Base-by-base conservation (phyloP, 2,329 filamentous ascomycete species). In the Xylariaceae sp. region DNA sequence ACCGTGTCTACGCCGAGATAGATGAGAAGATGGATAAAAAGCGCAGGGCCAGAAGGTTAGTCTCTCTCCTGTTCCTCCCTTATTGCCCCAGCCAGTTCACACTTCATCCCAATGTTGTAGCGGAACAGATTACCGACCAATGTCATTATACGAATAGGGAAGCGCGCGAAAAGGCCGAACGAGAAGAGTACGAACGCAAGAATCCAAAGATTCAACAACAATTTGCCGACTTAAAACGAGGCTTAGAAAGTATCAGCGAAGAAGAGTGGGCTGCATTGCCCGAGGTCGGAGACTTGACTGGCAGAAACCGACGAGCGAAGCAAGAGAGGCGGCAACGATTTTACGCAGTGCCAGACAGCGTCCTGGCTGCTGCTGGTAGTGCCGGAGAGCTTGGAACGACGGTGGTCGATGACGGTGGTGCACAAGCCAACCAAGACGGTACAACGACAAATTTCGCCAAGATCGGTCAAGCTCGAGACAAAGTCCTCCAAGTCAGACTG, bases 181-280 rank as follows among this genome's bases (percentile, higher is more conserved):
- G 78, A 64, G 89, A 95, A 62, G 90, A 97, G 59, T 95, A 95
- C 76, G 91, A 98, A 71, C 83, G 85, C 54, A 91, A 95, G 64
- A 97, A 98, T 63, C 93, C 93, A 12, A 98, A 97, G 68, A 96
- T 98, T 39, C 88, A 95, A 61, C 88, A 96, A 54, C 93, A 98
- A 64, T 98, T 98, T 64, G 89, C 90, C 61, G 93, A 97, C 56
- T 71, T 97, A 38, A 98, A 98, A 67, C 81, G 94, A 58, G 89
- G 88, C 4, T 76, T 98, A 29, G 85, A 87, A 31, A 86, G 83
- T 4, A 86, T 98, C 19, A 87, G 87, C 33, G 91, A 97, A 62
- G 91, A 98, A 48, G 90, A 98, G 56, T 98, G 93, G 93, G 89
- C 89, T 30, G 94, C 83, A 56, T 74, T 98, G 31, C 94, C 93